phyloP scores from a whole-genome alignment of 1,284 basidiomycete genomes.

The Cryptococcus floricola region DNA sequence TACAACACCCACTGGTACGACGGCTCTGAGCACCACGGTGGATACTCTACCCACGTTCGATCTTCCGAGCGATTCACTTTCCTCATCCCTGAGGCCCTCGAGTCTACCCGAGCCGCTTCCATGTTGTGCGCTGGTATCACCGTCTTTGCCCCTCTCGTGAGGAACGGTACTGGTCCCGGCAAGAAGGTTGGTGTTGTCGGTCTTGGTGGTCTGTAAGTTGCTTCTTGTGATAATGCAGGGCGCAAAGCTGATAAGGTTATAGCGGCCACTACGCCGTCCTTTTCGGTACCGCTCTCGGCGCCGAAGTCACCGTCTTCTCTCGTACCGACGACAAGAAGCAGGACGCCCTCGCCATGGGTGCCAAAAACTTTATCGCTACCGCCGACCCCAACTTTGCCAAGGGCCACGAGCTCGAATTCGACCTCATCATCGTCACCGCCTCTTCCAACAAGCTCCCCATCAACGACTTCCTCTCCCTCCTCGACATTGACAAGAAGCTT shows the following conservation, averaged over 20 bases:
- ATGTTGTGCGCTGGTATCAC: constrained; percentile 63
- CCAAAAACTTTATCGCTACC: constrained; percentile 54
- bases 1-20: constrained; percentile 47
- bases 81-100: constrained; percentile 60
- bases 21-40: constrained; percentile 42
- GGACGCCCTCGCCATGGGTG: constrained; percentile 62
- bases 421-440: constrained; percentile 60
- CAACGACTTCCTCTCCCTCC: constrained; percentile 51
- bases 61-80: constrained; percentile 66
- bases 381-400: constrained; percentile 51
- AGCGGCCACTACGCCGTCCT: constrained; percentile 56
- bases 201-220: constrained; percentile 55
- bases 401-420: constrained; percentile 52
- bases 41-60: constrained; percentile 61
- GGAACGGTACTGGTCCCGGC: constrained; percentile 62
- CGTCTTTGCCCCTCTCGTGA: constrained; percentile 61
- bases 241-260: neutral
- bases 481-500: constrained; percentile 56
- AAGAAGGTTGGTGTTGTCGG: constrained; percentile 66
- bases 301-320: constrained; percentile 64
- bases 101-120: constrained; percentile 55
- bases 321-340: constrained; percentile 59
- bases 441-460: constrained; percentile 49
- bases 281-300: constrained; percentile 59
- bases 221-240: no score